Evolutionary conservation across 1,284 basidiomycete species (phyloP).

Genomic region (Gymnopus androsaceus): DNA sequence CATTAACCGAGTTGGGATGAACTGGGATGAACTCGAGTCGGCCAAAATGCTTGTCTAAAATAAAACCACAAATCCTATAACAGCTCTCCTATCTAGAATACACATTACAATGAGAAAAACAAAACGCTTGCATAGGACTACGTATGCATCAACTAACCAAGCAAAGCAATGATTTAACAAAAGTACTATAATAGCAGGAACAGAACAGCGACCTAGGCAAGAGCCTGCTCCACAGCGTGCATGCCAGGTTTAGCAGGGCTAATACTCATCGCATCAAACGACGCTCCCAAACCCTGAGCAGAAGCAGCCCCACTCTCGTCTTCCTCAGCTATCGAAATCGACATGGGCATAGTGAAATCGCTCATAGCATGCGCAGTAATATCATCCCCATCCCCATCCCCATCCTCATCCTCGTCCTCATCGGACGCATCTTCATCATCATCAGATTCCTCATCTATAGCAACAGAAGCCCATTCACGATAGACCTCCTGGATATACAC

Average conservation of each 20-base stretch:
- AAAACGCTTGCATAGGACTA: too few relatives aligned
- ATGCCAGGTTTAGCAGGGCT: conserved; percentile 46
- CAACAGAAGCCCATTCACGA: conserved; percentile 75
- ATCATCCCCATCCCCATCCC: conserved; percentile 23
- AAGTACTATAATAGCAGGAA: too few relatives aligned
- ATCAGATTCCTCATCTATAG: conserved; percentile 72
- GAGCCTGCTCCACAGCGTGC: neutral
- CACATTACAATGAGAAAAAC: too few relatives aligned
- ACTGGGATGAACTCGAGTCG: too few relatives aligned
- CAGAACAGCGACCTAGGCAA: too few relatives aligned
- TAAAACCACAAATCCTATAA: too few relatives aligned
- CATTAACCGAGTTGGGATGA: too few relatives aligned
- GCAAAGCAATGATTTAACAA: too few relatives aligned
- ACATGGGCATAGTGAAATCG: conserved; percentile 14
- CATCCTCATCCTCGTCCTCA: conserved; percentile 39
- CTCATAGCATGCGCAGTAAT: conserved; percentile 4
- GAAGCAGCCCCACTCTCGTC: conserved; percentile 33
- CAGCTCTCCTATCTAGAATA: too few relatives aligned
- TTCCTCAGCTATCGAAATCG: conserved; percentile 35
- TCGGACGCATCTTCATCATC: conserved; percentile 62
- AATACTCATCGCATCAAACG: conserved; percentile 80
- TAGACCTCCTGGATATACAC: conserved; percentile 73
- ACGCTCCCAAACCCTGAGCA: conserved; percentile 55
- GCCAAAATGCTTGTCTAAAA: too few relatives aligned
- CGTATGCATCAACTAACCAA: too few relatives aligned